Base-by-base conservation (phyloP, 1,284 basidiomycete genomes). In the Microbotryomycetes sp. region DNA sequence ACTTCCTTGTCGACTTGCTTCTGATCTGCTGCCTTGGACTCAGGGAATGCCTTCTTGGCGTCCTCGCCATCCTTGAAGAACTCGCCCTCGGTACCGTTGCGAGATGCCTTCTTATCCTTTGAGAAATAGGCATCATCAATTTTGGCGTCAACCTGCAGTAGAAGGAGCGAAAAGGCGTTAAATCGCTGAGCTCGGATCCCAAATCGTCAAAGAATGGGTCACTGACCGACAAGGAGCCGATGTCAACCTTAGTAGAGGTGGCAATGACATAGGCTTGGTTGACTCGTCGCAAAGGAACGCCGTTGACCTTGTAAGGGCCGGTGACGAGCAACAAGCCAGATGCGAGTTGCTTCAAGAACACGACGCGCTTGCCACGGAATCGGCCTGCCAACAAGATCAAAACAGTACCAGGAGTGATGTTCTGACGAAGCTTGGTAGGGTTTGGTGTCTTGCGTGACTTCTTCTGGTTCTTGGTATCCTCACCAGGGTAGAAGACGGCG, bases 211-310 rank as follows among this genome's bases (percentile, higher is more conserved):
- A n/a, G 42, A 46, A 46, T 9, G 54, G 42, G 42, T 71, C 57
- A 77, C 83, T 67, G 70, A 90, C 90, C 80, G 84, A 83, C 77
- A 91, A 81, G 70, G 81, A 83, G 52, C 81, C 82, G 69, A 98
- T 79, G 73, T 97, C 89, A 74, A 98, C 80, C 81, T 89, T 93
- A 76, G 96, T 97, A 67, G 92, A 92, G 67, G 96, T 99, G 68
- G 94, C 92, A 75, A 99, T 97, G 68, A 96, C 93, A 79, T 98
- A 99, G 62, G 96, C 92, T 83, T 97, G 94, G 83, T 94, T 96
- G 69, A 99, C 93, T 78, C 96, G 86, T 77, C 94, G 86, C 76
- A 99, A 83, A 73, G 96, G 96, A 50, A 99, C 96, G 79, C 96
- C 96, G 80, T 98, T 99, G 78, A 98, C 76, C 85, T 94, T 97